Base-by-base conservation (phyloP, 164 flowering plant species). In the Houttuynia cordata region DNA sequence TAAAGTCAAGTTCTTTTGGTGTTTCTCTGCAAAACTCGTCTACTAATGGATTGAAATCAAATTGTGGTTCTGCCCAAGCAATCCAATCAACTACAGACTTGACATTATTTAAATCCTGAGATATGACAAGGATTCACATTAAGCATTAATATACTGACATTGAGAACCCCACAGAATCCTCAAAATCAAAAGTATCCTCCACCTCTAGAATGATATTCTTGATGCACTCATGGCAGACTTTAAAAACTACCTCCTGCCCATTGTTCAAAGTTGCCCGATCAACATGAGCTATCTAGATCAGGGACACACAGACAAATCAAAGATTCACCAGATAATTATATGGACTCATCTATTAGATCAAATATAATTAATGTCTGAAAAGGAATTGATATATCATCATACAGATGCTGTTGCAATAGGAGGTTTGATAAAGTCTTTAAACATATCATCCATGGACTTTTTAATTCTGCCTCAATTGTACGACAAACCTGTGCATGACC, bases 1-100 rank as follows among this genome's bases (percentile, higher is more conserved):
- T 75, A 75, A 93, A 93, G 64, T 93, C 97, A 63, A 93, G 95
- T 72, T 93, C 99, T 70, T 83, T 93, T 7, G 99, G 99, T 53
- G 87, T 85, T 82, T 93, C 99, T 69, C 76, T 87, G 81, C 97
- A 89, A 97, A 97, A 93, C 71, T 93, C 98, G 76, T 93, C 91
- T 60, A 93, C 90, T 82, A 93, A 74, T 23, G 97, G 96, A 66
- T 74, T 90, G 62, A 90, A 85, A 76, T 93, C 68, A 73, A 81
- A 87, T 54, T 87, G 92, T 58, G 98, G 98, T 70, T 93, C 98
- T 66, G 97, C 98, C 98, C 98, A 93, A 58, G 98, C 98, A 66
- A 93, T 87, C 98, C 98, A 93, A 62, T 90, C 97, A 60, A 89
- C 92, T 65, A 93, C 78, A 53, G 94, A 74, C 75, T 90, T 93